Base-by-base conservation (phyloP, 345 rosid genomes). In the Salix suchowensis region DNA sequence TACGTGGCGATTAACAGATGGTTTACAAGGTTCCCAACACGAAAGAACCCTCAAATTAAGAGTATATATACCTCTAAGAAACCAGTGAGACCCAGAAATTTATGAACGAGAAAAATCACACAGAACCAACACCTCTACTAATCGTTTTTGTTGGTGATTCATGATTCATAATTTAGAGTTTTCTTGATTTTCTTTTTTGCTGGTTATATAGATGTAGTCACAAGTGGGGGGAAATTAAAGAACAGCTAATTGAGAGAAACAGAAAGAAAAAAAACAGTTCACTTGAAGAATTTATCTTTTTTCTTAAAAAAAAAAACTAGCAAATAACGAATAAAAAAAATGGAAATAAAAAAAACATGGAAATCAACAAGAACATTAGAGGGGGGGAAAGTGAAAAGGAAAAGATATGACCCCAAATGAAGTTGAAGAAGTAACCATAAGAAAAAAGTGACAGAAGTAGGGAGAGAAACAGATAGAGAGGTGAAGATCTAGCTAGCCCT, bases 1-100 rank as follows among this genome's bases (percentile, higher is more conserved):
- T 42, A 76, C 58, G 78, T 75, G 82, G 76, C 71, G 39, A 32
- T 32, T 4, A 19, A 39, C 54, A 32, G 28, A 30, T 76, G 84
- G 79, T 46, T 23, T 58, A 37, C 7, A 36, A 14, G 62, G 68
- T 73, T 24, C 42, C 61, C 64, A 10, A 10, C 12, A 34, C 23
- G 3, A 8, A 8, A 18, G 69, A 66, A 9, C 69, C 69, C 40
- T 18, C 50, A 46, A 42, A 34, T 34, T 34, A 12, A 62, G 28
- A 62, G 28, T 4, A 13, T 18, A 66, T 36, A 36, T 32, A 65
- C 39, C 40, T 66, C 46, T 37, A 4, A 58, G 32, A 14, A 67
- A 69, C 65, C 39, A 34, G 30, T 40, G 26, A 23, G 69, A 77
- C 30, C 80, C 65, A 55, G 40, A 58, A 30, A 44, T 36, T 48